Evolutionary conservation across 2,329 filamentous ascomycete genomes (phyloP), one percentile per base, ranked within the genome.

Genomic region (Hypoxylon sp.): DNA sequence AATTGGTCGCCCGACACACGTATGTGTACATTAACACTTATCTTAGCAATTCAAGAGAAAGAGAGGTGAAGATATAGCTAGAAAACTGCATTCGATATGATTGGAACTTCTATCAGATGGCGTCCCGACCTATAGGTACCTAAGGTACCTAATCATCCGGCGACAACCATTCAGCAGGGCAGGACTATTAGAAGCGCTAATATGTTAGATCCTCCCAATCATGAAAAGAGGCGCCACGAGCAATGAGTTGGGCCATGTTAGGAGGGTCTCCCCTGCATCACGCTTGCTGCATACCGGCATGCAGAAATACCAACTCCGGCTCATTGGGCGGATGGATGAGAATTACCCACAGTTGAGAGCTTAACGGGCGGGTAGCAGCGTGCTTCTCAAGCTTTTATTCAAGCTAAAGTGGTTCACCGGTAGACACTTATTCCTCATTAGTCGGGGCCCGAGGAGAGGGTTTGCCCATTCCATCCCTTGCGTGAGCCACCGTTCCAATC

Each of bases 391-490:
- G 7, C 32, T 28, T 28, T 36, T 14, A 17, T 1, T 5, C 17
- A 14, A 23, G 17, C 30, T 32, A 49, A 10, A 36, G 11, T 19
- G 34, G 25, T 23, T 41, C 23, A 5, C n/a, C 41, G 25, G 41
- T 25, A 55, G n/a, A 10, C 25, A 11, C 48, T 53, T 21, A 14
- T 17, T 32, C 5, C 5, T 32, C 4, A 25, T 48, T 17, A 23
- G 45, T 11, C 6, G 19, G 19, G 21, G 1, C 21, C 19, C 4
- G 45, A n/a, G 48, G 38, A 48, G 10, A 11, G 14, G 46, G 21
- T 23, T 3, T 19, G 38, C 21, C 14, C 43, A 41, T 32, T 55
- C 36, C 36, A 67, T 67, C 65, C 65, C 65, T 67, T 67, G 51
- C 60, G 17, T 67, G 3, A 52, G 43, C 25, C 49, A 30, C 14